A percentile compares a stretch with the other conserved stretches of the same genome.
Evolutionary conservation across 192 early-diverging fungal species (phyloP).

Genomic region (Backusella morwellensis): DNA sequence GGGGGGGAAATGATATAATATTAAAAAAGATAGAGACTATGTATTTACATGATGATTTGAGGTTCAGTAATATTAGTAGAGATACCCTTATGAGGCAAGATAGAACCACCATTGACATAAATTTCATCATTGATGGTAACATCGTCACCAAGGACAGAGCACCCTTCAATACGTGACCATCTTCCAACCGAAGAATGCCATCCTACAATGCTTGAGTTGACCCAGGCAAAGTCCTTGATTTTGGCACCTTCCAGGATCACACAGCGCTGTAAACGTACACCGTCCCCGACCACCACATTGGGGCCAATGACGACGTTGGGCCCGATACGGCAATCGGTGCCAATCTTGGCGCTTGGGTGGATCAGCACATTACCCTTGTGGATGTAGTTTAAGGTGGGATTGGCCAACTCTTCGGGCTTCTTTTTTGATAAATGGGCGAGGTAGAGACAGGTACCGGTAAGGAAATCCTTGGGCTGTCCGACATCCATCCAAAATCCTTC

Average conservation of each 20-base stretch:
- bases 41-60: conserved; percentile 89
- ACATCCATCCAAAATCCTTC: conserved; percentile 99
- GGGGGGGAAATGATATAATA: neutral
- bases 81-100: conserved; percentile 95
- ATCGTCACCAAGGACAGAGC: conserved; percentile 96
- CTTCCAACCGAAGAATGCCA: conserved; percentile 94
- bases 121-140: conserved; percentile 93
- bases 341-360: conserved; percentile 88
- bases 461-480: conserved; percentile 98
- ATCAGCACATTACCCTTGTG: conserved; percentile 90
- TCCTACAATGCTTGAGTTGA: conserved; percentile 88
- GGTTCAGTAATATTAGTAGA: conserved; percentile 86
- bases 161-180: conserved; percentile 93
- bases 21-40: neutral
- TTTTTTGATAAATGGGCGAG: conserved; percentile 79
- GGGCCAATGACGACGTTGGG: conserved; percentile 97
- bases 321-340: conserved; percentile 94
- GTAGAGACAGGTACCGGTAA: conserved; percentile 94
- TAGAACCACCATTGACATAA: conserved; percentile 92
- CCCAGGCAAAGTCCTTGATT: conserved; percentile 90
- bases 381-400: conserved; percentile 64
- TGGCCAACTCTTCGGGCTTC: conserved; percentile 67
- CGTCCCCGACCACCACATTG: conserved; percentile 86
- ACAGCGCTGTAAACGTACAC: conserved; percentile 86
- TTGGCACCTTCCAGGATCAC: conserved; percentile 83